Evolutionary conservation across 108 stramenopile species (phyloP).

Genomic region (Cyclotella kingstonii): DNA sequence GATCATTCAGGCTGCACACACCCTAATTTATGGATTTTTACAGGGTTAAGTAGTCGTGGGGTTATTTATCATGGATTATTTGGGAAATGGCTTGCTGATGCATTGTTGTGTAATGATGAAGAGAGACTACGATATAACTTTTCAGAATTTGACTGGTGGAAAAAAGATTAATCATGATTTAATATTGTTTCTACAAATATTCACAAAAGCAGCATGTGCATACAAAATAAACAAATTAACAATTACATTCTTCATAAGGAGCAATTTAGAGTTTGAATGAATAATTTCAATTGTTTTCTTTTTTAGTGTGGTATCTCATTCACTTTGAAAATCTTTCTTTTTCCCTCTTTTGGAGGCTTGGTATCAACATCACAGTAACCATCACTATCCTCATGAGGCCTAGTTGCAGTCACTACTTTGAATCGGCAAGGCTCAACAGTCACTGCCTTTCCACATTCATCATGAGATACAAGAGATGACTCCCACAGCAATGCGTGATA

Average conservation of each 20-base stretch:
- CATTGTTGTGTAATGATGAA: constrained; percentile 46
- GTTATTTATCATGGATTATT: constrained; percentile 81
- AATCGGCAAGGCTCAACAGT: constrained; percentile 33
- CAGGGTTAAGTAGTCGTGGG: constrained; percentile 80
- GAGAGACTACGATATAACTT: constrained; percentile 20
- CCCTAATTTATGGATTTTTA: constrained; percentile 68
- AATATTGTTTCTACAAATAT: too few species aligned
- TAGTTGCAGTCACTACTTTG: constrained; percentile 31
- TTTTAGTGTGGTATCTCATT: constrained; percentile 32
- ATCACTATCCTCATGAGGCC: constrained; percentile 23
- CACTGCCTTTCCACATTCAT: constrained; percentile 30
- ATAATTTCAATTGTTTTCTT: neutral
- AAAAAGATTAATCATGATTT: neutral
- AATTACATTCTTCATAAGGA: neutral
- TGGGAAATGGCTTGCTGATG: constrained; percentile 56
- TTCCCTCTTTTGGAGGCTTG: neutral
- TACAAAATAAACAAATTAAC: neutral
- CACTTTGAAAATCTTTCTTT: constrained; percentile 15
- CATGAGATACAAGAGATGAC: constrained; percentile 28
- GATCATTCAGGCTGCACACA: constrained; percentile 20
- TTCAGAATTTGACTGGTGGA: constrained; percentile 53
- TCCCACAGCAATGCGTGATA: constrained; percentile 27
- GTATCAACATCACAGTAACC: constrained; percentile 1
- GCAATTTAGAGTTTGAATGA: neutral
- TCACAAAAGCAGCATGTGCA: neutral